Evolutionary conservation across 202 grass and related monocot genomes (phyloP).

Genomic region (Cymbopogon flexuosus): DNA sequence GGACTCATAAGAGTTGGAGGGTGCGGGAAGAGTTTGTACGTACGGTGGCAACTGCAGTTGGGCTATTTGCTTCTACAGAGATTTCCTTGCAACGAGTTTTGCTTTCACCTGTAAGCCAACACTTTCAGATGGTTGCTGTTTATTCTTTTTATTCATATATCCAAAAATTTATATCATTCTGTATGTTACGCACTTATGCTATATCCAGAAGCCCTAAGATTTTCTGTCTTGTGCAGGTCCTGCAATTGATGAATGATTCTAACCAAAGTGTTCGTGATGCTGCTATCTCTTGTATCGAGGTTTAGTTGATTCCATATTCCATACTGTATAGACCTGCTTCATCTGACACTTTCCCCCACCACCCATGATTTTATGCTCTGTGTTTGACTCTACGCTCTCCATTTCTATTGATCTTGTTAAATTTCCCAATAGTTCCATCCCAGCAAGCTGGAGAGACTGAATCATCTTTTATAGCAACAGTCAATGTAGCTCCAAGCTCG

Average conservation of each 20-base stretch:
- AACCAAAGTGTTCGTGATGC: conserved; percentile 89
- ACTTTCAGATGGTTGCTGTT: not conserved
- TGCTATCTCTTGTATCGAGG: conserved; percentile 84
- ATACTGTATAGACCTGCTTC: conserved; percentile 21
- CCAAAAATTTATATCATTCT: conserved; percentile 1
- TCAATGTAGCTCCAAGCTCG: not conserved
- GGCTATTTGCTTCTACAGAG: conserved; percentile 69
- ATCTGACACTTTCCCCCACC: not conserved
- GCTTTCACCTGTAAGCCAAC: conserved; percentile 67
- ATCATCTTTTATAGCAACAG: not conserved
- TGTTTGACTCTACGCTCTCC: not conserved
- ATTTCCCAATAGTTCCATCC: conserved; percentile 6
- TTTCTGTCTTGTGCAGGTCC: conserved; percentile 53
- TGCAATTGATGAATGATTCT: conserved; percentile 85
- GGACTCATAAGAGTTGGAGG: conserved; percentile 93
- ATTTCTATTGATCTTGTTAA: not conserved
- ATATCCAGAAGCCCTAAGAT: not conserved
- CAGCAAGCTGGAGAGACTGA: not conserved
- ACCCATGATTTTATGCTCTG: not conserved
- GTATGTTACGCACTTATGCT: not conserved
- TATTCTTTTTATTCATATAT: conserved; percentile 11
- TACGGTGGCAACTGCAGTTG: conserved; percentile 54
- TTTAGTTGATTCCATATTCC: conserved; percentile 42
- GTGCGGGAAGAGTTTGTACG: conserved; percentile 82
- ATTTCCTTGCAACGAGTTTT: conserved; percentile 65